Evolutionary conservation across 148 eudicot species (phyloP).

Genomic region (Bassia scoparia): DNA sequence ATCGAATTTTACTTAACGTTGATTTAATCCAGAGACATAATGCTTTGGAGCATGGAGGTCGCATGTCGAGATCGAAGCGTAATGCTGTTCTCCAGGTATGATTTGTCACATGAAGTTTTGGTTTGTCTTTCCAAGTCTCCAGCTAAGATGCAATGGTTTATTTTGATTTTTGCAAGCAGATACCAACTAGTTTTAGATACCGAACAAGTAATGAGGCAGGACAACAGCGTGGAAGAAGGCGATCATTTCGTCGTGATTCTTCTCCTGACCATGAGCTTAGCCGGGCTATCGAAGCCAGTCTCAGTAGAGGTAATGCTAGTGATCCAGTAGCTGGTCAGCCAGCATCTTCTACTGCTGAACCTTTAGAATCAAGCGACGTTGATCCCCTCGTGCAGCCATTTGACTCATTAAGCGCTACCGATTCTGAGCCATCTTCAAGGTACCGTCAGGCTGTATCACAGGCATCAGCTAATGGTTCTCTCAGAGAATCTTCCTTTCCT

Average conservation of each 20-base stretch:
- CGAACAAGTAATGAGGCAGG: slow-evolving; percentile 61
- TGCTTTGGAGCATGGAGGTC: slow-evolving; percentile 93
- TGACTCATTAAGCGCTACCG: slow-evolving; percentile 56
- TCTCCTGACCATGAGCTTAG: slow-evolving; percentile 55
- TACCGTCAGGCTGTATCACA: slow-evolving; percentile 80
- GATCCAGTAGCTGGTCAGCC: slow-evolving; percentile 28
- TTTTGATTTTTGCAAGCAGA: slow-evolving; percentile 34
- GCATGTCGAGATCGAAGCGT: slow-evolving; percentile 90
- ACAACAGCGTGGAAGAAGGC: slow-evolving; percentile 79
- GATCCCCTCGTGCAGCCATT: slow-evolving; percentile 53
- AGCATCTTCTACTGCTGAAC: slow-evolving; percentile 37
- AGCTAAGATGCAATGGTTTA: background rate
- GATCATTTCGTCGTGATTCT: slow-evolving; percentile 56
- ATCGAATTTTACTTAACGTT: slow-evolving; percentile 2
- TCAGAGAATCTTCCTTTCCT: slow-evolving; percentile 74
- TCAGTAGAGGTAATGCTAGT: slow-evolving; percentile 42
- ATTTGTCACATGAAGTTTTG: background rate
- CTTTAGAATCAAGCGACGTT: slow-evolving; percentile 31
- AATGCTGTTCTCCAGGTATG: slow-evolving; percentile 84
- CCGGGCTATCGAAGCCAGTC: slow-evolving; percentile 65
- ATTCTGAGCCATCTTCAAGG: slow-evolving; percentile 64
- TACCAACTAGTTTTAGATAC: slow-evolving; percentile 88
- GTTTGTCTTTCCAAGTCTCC: background rate
- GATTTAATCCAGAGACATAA: slow-evolving; percentile 67
- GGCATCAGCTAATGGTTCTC: slow-evolving; percentile 38